Base-by-base conservation (phyloP, 331 rosid species). In the Telfairia occidentalis region DNA sequence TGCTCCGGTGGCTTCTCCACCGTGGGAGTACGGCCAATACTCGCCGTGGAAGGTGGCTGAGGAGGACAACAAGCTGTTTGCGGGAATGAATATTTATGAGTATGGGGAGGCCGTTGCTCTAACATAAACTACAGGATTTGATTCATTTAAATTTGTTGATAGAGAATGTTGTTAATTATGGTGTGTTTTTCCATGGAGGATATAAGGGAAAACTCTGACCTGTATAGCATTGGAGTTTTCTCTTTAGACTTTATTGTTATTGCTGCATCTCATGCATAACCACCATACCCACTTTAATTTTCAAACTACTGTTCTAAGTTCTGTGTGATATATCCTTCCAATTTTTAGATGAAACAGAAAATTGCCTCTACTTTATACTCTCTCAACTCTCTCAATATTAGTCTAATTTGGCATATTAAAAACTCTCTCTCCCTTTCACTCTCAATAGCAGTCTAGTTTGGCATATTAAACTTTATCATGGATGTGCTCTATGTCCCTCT, bases 111-210 rank as follows among this genome's bases (percentile, higher is more conserved):
- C 43, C 2, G 16, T 59, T 26, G 54, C 12, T 45, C 18, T 54
- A 37, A 59, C n/a, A 58, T 29, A 76, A 29, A 8, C 48, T 32
- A 45, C 29, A 60, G 60, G 63, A 58, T 60, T 75, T 76, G 4
- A 59, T 76, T 76, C 78, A 59, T 60, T 76, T 53, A 30, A 71
- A 71, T 48, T 71, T 71, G 76, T 71, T 29, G 30, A 71, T 71
- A 71, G 43, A 29, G 42, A 63, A 9, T 13, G 42, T 5, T 66
- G 5, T 2, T n/a, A 40, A 24, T 1, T 70, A 46, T 70, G 58
- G 0, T 30, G 28, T 63, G 71, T 35, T 64, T 63, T 64, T 19
- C 3, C 13, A 40, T 71, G 40, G 60, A 48, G 60, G 60, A 9
- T 30, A n/a, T 28, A 71, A 34, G 24, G 26, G 76, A 71, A 71